Conservation (phyloP, 2,329 filamentous ascomycete species). For the Aspergillus flavus region DNA sequence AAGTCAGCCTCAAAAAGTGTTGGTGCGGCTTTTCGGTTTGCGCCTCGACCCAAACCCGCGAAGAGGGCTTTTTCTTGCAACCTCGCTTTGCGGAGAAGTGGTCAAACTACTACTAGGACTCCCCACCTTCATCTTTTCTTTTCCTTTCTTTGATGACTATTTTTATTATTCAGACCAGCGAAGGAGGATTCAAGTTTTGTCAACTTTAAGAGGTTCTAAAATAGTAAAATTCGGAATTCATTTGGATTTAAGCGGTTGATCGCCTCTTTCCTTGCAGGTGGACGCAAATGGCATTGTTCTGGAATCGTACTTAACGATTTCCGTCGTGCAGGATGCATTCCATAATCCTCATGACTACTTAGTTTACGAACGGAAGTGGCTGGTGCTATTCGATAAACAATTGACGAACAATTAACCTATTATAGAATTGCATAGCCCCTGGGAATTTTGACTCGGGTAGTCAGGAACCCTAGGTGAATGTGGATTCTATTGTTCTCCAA, state of each 20-base stretch:
- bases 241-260: neutral
- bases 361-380: neutral
- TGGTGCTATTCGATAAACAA: neutral
- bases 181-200: neutral
- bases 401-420: neutral
- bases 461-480: neutral
- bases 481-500: neutral
- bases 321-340: neutral
- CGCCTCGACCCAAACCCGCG: slow-evolving; percentile 25
- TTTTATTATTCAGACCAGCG: neutral
- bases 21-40: slow-evolving; percentile 26
- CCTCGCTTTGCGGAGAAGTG: slow-evolving; percentile 2
- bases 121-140: slow-evolving; percentile 1
- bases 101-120: slow-evolving; percentile 3
- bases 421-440: neutral
- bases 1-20: slow-evolving; percentile 40
- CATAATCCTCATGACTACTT: neutral
- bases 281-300: neutral
- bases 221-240: neutral
- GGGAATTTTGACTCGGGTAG: neutral
- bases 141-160: neutral
- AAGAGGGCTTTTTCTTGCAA: slow-evolving; percentile 21
- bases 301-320: neutral
- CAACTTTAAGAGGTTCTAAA: neutral
- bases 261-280: neutral